phyloP scores from a whole-genome alignment of 106 monocot genomes.

The Dendrobium chrysotoxum region DNA sequence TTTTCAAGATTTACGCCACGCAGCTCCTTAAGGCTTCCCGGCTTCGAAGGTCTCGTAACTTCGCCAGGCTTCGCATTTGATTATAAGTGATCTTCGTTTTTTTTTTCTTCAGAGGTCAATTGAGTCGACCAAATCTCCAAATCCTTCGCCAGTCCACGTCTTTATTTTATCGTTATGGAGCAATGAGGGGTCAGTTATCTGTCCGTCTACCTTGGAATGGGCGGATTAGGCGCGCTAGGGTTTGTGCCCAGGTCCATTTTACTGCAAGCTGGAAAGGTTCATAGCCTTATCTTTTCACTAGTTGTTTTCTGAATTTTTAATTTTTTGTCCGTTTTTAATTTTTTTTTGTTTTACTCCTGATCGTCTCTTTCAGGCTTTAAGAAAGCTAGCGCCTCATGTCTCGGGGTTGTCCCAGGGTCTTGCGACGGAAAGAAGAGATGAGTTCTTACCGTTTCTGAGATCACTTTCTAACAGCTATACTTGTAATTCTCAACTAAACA shows the following conservation, averaged over 20 bases:
- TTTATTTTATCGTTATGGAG: background rate
- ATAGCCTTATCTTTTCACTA: background rate
- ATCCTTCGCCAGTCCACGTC: background rate
- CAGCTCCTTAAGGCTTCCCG: no score
- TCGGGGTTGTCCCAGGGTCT: background rate
- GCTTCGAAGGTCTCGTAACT: no score
- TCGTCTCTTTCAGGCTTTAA: background rate
- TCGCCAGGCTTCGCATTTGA: background rate
- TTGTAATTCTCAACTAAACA: background rate
- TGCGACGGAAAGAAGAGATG: background rate
- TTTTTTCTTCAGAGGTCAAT: background rate
- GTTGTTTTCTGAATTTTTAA: background rate
- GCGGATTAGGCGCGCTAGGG: conserved; percentile 2
- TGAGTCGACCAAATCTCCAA: background rate
- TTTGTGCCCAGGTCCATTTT: conserved; percentile 8
- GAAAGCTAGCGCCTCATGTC: background rate
- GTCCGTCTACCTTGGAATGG: background rate
- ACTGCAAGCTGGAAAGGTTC: background rate
- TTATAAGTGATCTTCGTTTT: background rate
- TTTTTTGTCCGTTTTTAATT: background rate
- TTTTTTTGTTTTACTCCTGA: background rate
- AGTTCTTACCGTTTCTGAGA: background rate
- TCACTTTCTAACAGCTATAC: background rate
- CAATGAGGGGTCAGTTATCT: background rate
- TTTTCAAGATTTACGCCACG: no score